Percentiles rank a stretch among this genome's conserved stretches.
Evolutionary conservation across 2,329 filamentous ascomycete genomes (phyloP).

Genomic region (Botryosphaeria dothidea): DNA sequence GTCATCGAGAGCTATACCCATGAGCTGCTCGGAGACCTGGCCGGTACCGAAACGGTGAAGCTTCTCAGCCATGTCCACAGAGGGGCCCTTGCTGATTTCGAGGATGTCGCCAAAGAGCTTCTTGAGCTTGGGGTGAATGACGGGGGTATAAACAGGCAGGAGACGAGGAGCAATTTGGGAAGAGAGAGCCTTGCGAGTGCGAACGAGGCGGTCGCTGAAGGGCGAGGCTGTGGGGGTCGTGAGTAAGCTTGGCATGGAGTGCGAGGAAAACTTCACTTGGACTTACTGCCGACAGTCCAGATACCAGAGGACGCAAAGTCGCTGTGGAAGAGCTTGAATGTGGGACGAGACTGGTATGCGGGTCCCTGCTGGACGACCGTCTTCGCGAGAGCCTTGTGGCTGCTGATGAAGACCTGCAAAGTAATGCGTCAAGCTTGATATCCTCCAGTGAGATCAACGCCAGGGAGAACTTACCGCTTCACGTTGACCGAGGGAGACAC

Average conservation of each 20-base stretch:
- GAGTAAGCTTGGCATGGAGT: not conserved
- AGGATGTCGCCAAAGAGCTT: slow-evolving; percentile 22
- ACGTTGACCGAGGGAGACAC: not conserved
- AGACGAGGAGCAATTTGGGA: slow-evolving; percentile 23
- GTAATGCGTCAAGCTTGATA: not conserved
- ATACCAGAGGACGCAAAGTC: not conserved
- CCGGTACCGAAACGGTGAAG: slow-evolving; percentile 23
- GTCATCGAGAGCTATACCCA: slow-evolving; percentile 22
- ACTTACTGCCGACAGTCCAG: slow-evolving; percentile 1
- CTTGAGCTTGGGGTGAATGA: slow-evolving; percentile 24
- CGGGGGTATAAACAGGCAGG: slow-evolving; percentile 23
- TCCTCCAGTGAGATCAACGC: not conserved
- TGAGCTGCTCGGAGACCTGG: slow-evolving; percentile 23
- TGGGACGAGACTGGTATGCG: not conserved
- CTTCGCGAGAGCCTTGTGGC: not conserved
- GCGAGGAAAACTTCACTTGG: not conserved
- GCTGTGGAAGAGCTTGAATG: not conserved
- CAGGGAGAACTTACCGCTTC: not conserved
- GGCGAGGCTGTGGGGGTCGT: slow-evolving; percentile 16
- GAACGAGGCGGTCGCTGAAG: slow-evolving; percentile 22
- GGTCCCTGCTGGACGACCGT: not conserved
- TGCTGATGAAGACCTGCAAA: not conserved
- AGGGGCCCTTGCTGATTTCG: slow-evolving; percentile 22
- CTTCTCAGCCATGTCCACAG: slow-evolving; percentile 23
- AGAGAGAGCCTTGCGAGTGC: slow-evolving; percentile 23